Base-by-base conservation (phyloP, 371 early-diverging fungal genomes). In the Mortierella sp. region DNA sequence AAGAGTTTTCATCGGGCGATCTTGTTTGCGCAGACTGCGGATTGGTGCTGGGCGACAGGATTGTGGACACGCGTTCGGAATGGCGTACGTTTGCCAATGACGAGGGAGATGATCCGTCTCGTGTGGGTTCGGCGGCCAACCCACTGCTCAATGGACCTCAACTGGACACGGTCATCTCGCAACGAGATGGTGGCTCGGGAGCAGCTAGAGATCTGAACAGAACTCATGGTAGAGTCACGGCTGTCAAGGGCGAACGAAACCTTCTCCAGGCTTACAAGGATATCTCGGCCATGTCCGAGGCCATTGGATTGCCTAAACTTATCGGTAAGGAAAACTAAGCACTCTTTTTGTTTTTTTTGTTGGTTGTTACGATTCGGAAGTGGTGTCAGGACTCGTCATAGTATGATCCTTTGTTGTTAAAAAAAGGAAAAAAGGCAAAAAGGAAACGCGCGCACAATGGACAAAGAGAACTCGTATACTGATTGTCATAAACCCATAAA, bases 61-160 rank as follows among this genome's bases (percentile, higher is more conserved):
- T 99, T 61, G 97, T 99, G 56, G 99, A 99, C 81, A 98, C 99
- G 13, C 87, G 98, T 22, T 94, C 96, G 8, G 99, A 99, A 81
- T 99, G 99, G 99, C 91, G 99, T 68, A 98, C 97, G 0, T 99
- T 99, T 84, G 90, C 94, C 47, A 95, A 96, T 81, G 96, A 95
- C 67, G 95, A 92, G 67, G 94, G 94, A 50, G 96, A 95, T 78
- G 99, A 99, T 82, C 99, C 99, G 45, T 96, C 96, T 69, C 96
- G 99, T 90, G 99, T 99, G 16, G 99, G 99, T 81, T 94, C 94
- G 13, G 94, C 98, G 16, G 93, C 91, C 12, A 95, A 97, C 81
- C 94, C 94, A 17, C 80, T 95, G 24, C 82, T 95, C 47, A 95
- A 93, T 43, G 94, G 95, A n/a, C 85, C 86, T 39, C 94, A 94